Evolutionary conservation across 768 basidiomycete genomes (phyloP).

Genomic region (Kwoniella sp.): DNA sequence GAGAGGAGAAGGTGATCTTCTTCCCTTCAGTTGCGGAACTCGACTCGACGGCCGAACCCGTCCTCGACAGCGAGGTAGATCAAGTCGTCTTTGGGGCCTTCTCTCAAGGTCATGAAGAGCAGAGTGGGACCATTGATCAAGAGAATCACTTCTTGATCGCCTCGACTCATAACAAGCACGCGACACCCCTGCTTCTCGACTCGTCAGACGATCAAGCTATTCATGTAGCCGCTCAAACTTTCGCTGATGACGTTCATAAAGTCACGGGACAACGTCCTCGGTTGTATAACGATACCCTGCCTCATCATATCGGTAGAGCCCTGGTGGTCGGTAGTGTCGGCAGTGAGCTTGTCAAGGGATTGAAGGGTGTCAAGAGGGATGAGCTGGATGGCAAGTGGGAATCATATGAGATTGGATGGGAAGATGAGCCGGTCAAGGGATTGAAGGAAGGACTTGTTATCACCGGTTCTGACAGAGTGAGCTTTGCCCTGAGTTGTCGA

Average conservation of each 20-base stretch:
- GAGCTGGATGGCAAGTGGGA: conserved; percentile 70
- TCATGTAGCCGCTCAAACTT: conserved; percentile 62
- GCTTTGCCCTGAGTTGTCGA: neutral
- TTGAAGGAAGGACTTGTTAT: conserved; percentile 68
- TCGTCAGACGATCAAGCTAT: conserved; percentile 43
- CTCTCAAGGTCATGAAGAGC: neutral
- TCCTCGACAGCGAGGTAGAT: neutral
- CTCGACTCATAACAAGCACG: conserved; percentile 14
- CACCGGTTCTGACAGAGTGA: conserved; percentile 64
- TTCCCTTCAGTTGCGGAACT: conserved; percentile 12
- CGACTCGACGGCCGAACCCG: neutral
- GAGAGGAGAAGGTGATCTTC: conserved; percentile 19
- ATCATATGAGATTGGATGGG: conserved; percentile 62
- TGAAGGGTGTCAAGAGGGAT: conserved; percentile 63
- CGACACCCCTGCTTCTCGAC: conserved; percentile 35
- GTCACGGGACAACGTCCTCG: conserved; percentile 64
- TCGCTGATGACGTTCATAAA: conserved; percentile 65
- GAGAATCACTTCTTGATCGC: conserved; percentile 12
- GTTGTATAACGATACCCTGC: conserved; percentile 62
- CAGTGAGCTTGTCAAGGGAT: conserved; percentile 63
- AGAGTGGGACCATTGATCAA: neutral
- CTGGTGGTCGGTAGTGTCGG: conserved; percentile 71
- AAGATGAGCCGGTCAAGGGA: conserved; percentile 65
- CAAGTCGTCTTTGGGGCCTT: conserved; percentile 6
- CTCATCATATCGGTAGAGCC: conserved; percentile 43